These are phyloP conservation scores for Coniochaeta hoffmannii DNA, from an alignment of 2,329 filamentous ascomycete species.

Conservation along the genomic window DNA sequence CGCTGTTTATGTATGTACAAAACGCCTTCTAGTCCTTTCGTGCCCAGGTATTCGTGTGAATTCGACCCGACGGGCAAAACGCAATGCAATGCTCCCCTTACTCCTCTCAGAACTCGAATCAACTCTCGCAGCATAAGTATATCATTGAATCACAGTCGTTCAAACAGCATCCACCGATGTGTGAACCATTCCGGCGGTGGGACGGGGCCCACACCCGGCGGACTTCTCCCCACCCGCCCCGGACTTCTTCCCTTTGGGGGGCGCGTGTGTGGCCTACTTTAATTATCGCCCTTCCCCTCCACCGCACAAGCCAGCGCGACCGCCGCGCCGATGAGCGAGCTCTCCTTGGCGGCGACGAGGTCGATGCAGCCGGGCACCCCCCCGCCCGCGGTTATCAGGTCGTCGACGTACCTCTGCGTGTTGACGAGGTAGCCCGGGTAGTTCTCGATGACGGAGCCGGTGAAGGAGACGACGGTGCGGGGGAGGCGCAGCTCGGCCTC, in stretches of 20 bases:
- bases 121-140: no score
- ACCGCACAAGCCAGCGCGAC: constrained; percentile 52
- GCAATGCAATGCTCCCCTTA: neutral
- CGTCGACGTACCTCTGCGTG: constrained; percentile 58
- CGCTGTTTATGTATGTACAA: neutral
- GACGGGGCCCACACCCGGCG: no score
- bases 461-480: constrained; percentile 62
- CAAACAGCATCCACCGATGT: no score
- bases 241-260: no score
- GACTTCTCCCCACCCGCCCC: no score
- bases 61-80: neutral
- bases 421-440: constrained; percentile 60
- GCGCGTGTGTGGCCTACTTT: neutral
- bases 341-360: constrained; percentile 64
- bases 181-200: no score
- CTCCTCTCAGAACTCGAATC: neutral
- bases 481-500: constrained; percentile 32
- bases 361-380: constrained; percentile 37
- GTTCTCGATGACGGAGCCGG: constrained; percentile 72
- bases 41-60: neutral
- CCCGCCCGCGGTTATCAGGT: constrained; percentile 40
- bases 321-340: constrained; percentile 67
- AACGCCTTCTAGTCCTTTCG: neutral
- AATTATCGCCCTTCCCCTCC: constrained; percentile 15
- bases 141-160: no score